Evolutionary conservation across 202 grass and related monocot genomes (phyloP).

Genomic region (Panicum virgatum): DNA sequence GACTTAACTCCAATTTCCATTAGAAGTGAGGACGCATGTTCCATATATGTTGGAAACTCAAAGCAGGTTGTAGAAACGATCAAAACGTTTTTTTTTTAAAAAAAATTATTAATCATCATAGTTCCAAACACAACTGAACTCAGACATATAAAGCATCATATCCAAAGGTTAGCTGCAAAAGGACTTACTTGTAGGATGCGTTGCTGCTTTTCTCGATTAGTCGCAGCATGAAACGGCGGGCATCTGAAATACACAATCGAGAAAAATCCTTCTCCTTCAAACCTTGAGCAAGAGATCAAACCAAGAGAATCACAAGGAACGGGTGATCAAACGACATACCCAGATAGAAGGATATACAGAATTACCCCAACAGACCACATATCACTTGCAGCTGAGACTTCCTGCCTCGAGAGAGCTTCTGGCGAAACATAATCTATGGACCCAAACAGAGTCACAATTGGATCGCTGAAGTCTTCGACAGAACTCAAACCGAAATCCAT

Average conservation of each 20-base stretch:
- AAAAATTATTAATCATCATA: not conserved
- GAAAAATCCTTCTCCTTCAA: not conserved
- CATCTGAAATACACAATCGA: constrained; percentile 50
- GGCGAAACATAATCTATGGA: constrained; percentile 79
- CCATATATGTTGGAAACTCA: not conserved
- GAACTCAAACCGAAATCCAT: constrained; percentile 84
- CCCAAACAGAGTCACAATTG: constrained; percentile 59
- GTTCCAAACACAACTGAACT: not conserved
- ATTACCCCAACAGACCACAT: no score
- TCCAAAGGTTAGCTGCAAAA: constrained; percentile 6
- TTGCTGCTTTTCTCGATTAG: constrained; percentile 71
- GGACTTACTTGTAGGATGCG: constrained; percentile 63
- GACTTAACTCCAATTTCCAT: not conserved
- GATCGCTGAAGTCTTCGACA: constrained; percentile 65
- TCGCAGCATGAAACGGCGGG: constrained; percentile 64
- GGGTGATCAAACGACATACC: constrained; percentile 53
- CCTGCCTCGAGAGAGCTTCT: constrained; percentile 55
- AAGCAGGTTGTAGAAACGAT: not conserved
- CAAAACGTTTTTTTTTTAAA: no score
- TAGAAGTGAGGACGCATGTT: not conserved
- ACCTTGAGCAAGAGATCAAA: not conserved
- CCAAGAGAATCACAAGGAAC: constrained; percentile 17
- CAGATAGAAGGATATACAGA: constrained; percentile 68
- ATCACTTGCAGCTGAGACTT: constrained; percentile 74
- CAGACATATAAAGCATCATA: not conserved